Evolutionary conservation across 257 asterid genomes (phyloP).

Genomic region (Nicotiana knightiana): DNA sequence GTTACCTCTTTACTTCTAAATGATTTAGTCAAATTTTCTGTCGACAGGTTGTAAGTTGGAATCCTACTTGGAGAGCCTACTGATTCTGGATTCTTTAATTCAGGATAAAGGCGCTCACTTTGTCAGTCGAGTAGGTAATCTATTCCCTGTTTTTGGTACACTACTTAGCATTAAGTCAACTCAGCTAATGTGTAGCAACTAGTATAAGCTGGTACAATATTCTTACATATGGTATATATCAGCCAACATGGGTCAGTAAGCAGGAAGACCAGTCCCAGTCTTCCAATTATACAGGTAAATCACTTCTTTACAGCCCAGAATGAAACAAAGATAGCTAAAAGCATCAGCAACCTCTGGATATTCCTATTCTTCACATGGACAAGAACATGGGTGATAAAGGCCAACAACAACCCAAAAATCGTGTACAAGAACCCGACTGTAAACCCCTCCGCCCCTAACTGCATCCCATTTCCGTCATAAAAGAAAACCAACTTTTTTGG

Average conservation of each 20-base stretch:
- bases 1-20: too few species aligned
- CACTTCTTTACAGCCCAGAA: slow-evolving; percentile 71
- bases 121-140: background rate
- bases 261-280: slow-evolving; percentile 33
- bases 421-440: slow-evolving; percentile 69
- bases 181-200: background rate
- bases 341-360: slow-evolving; percentile 45
- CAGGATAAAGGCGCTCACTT: background rate
- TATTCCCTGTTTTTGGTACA: background rate
- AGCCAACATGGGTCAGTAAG: background rate
- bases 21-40: too few species aligned
- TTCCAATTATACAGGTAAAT: slow-evolving; percentile 85
- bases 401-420: slow-evolving; percentile 64
- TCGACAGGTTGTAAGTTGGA: background rate
- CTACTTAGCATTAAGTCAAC: background rate
- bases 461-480: slow-evolving; percentile 84
- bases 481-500: slow-evolving; percentile 62
- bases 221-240: slow-evolving; percentile 26
- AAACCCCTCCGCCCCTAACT: slow-evolving; percentile 87
- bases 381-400: slow-evolving; percentile 55
- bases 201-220: slow-evolving; percentile 2
- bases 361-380: slow-evolving; percentile 44
- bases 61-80: background rate
- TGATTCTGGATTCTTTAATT: too few species aligned
- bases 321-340: slow-evolving; percentile 32